These are phyloP conservation scores for Aspergillus saccharolyticus DNA, from an alignment of 495 filamentous ascomycete species.

Conservation along the genomic window DNA sequence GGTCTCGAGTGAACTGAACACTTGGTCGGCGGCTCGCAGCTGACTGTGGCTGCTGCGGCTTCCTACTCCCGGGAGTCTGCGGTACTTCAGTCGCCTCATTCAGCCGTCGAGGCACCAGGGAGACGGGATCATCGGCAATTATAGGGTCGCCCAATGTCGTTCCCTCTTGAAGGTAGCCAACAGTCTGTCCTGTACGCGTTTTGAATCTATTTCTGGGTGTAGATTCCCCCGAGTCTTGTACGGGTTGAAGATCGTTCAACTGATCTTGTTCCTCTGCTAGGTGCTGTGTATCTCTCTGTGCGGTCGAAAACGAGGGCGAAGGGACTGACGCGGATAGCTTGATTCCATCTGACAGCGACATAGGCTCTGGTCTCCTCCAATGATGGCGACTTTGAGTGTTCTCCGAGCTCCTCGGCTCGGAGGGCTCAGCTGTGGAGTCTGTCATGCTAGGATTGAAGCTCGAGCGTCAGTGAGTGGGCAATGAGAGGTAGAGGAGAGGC, in stretches of 20 bases:
- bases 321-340: conserved; percentile 32
- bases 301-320: conserved; percentile 23
- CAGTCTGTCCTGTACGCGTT: conserved; percentile 8
- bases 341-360: conserved; percentile 20
- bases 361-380: conserved; percentile 22
- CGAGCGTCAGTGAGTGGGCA: background rate
- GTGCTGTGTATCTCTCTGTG: conserved; percentile 14
- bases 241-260: conserved; percentile 2
- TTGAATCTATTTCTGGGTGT: conserved; percentile 20
- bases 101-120: conserved; percentile 25
- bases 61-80: conserved; percentile 20
- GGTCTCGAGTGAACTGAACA: conserved; percentile 59
- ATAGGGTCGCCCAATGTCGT: conserved; percentile 16
- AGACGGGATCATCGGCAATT: conserved; percentile 18
- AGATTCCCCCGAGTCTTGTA: conserved; percentile 3
- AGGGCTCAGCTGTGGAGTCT: conserved; percentile 19
- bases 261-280: conserved; percentile 8
- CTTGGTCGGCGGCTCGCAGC: conserved; percentile 50
- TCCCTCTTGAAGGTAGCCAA: conserved; percentile 11
- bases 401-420: conserved; percentile 21
- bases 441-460: conserved; percentile 18
- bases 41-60: conserved; percentile 26
- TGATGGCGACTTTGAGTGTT: conserved; percentile 16
- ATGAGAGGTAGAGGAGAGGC: background rate
- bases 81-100: conserved; percentile 25